Conservation (phyloP, 768 basidiomycete species). For the Hygrophoropsis aurantiaca region DNA sequence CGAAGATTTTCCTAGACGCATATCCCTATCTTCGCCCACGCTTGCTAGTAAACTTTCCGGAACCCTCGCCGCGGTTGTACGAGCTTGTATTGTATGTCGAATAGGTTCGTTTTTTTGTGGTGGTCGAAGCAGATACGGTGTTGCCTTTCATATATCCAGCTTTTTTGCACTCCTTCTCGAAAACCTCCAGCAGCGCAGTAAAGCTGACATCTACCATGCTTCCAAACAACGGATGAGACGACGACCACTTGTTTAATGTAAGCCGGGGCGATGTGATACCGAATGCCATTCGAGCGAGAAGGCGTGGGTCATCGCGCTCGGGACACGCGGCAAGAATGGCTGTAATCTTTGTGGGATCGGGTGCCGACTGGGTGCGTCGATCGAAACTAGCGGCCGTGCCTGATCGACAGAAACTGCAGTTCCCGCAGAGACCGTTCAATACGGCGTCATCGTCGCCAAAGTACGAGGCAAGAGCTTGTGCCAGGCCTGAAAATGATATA, state of each 20-base stretch:
- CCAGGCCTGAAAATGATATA: constrained; percentile 32
- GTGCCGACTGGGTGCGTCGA: constrained; percentile 12
- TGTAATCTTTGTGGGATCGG: constrained; percentile 30
- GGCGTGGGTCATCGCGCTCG: constrained; percentile 47
- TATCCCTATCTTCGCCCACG: constrained; percentile 4
- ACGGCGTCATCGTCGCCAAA: constrained; percentile 45
- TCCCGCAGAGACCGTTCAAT: constrained; percentile 38
- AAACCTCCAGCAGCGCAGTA: constrained; percentile 37
- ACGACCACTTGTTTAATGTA: constrained; percentile 40
- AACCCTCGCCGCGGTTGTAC: background rate
- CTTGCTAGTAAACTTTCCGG: constrained; percentile 1
- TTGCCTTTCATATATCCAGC: constrained; percentile 26
- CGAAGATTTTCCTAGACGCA: no score
- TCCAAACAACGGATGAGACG: constrained; percentile 42
- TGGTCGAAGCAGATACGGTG: constrained; percentile 2
- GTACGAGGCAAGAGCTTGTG: constrained; percentile 40
- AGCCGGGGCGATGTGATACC: constrained; percentile 47
- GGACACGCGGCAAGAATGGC: constrained; percentile 42
- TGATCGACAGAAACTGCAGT: constrained; percentile 43
- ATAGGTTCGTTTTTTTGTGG: constrained; percentile 10
- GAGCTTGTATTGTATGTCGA: background rate
- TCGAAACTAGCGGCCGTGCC: constrained; percentile 34
- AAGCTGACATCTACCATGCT: constrained; percentile 43
- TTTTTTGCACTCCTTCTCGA: constrained; percentile 42
- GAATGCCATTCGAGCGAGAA: constrained; percentile 52